phyloP scores from a whole-genome alignment of 2,329 filamentous ascomycete species.

The Akanthomyces lecanii region DNA sequence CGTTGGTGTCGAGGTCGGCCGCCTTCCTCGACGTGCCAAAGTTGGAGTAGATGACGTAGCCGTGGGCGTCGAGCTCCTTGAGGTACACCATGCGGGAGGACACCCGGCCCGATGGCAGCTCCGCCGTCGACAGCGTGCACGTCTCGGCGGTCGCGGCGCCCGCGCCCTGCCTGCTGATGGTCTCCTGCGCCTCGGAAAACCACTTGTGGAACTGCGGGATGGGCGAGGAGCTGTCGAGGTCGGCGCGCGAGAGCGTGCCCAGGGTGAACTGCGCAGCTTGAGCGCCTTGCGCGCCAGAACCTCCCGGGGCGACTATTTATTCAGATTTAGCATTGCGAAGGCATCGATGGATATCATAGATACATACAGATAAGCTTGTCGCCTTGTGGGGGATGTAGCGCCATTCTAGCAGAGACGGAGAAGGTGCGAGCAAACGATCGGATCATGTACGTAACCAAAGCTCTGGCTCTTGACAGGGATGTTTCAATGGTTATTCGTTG shows the following conservation, averaged over 20 bases:
- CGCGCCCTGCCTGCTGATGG: constrained; percentile 41
- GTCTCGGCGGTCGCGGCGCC: constrained; percentile 69
- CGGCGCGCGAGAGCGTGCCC: constrained; percentile 54
- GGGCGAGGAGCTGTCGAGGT: constrained; percentile 61
- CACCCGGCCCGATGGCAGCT: constrained; percentile 77
- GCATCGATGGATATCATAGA: background rate
- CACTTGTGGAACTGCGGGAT: constrained; percentile 83
- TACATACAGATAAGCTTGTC: constrained; percentile 49
- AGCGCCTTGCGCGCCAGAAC: constrained; percentile 44
- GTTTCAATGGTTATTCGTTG: background rate
- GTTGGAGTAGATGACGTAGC: constrained; percentile 93
- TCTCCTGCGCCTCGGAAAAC: constrained; percentile 69
- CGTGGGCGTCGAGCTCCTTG: constrained; percentile 77
- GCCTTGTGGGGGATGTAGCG: constrained; percentile 38
- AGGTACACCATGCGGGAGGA: constrained; percentile 86
- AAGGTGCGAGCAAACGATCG: constrained; percentile 18
- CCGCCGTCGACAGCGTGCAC: constrained; percentile 79
- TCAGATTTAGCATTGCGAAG: background rate
- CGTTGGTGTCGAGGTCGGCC: constrained; percentile 66
- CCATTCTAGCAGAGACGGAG: constrained; percentile 36
- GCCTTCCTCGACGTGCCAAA: constrained; percentile 73
- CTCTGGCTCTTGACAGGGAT: background rate
- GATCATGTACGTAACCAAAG: background rate
- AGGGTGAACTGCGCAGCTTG: constrained; percentile 74
- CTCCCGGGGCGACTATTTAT: constrained; percentile 58